These are phyloP conservation scores for Lepiota subincarnata DNA, from an alignment of 768 basidiomycete species.

Conservation along the genomic window DNA sequence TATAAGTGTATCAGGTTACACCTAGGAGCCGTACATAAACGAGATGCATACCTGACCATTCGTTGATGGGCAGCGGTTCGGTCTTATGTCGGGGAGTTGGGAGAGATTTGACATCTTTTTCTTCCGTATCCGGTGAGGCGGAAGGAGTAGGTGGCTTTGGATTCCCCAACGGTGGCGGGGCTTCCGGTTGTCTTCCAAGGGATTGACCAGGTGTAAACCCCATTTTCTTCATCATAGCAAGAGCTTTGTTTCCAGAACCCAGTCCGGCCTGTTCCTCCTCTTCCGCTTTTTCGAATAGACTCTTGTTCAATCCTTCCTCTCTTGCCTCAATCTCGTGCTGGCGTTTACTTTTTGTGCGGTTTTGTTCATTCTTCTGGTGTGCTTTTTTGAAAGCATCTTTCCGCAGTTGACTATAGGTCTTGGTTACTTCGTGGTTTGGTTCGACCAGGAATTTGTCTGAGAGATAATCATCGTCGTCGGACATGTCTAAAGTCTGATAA, in stretches of 20 bases:
- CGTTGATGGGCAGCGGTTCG: constrained; percentile 70
- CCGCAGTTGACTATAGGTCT: constrained; percentile 69
- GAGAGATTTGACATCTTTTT: constrained; percentile 13
- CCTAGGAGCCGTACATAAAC: background rate
- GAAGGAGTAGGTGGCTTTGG: background rate
- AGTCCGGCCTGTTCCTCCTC: constrained; percentile 56
- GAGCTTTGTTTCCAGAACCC: constrained; percentile 64
- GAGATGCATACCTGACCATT: constrained; percentile 70
- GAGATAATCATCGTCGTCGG: constrained; percentile 83
- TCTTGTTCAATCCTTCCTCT: constrained; percentile 74
- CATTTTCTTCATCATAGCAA: constrained; percentile 93
- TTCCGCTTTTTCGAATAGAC: constrained; percentile 73
- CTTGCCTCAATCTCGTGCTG: constrained; percentile 72
- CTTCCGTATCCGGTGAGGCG: constrained; percentile 2
- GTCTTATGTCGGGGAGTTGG: constrained; percentile 37
- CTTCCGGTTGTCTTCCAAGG: constrained; percentile 41
- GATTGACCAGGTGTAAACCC: constrained; percentile 85
- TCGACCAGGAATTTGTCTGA: constrained; percentile 78
- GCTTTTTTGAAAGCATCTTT: constrained; percentile 59
- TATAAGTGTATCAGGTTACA: background rate
- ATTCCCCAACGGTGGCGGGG: background rate
- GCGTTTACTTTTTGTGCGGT: constrained; percentile 57
- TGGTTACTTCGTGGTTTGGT: constrained; percentile 33
- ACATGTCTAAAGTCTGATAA: constrained; percentile 40
- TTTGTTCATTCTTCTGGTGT: constrained; percentile 63